Percentiles rank a stretch among this genome's conserved stretches.
Conservation (phyloP, 129 eudicot genomes). For the Sambucus nigra region DNA sequence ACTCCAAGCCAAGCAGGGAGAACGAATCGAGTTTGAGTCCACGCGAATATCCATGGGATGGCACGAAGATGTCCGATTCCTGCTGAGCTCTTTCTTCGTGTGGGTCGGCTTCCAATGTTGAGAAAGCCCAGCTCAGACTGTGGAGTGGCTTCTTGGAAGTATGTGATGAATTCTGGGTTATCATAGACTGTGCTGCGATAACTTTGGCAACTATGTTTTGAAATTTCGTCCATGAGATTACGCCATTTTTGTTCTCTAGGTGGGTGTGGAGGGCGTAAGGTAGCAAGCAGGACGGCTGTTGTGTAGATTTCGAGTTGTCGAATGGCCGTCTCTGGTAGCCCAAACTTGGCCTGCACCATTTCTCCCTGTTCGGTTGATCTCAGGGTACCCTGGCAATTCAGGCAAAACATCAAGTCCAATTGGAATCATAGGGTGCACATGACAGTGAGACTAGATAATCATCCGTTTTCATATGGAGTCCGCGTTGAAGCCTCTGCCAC, state of each 20-base stretch:
- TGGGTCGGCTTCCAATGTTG: slow-evolving; percentile 93
- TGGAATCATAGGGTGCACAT: slow-evolving; percentile 1
- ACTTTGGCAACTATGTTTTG: slow-evolving; percentile 51
- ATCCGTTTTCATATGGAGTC: neutral
- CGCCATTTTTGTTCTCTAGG: slow-evolving; percentile 94
- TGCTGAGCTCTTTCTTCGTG: slow-evolving; percentile 50
- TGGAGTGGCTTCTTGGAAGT: slow-evolving; percentile 96
- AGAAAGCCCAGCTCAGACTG: slow-evolving; percentile 85
- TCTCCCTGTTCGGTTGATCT: slow-evolving; percentile 96
- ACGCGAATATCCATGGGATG: slow-evolving; percentile 96
- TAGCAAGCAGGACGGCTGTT: slow-evolving; percentile 88
- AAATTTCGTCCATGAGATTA: slow-evolving; percentile 77
- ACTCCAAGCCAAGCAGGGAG: slow-evolving; percentile 98
- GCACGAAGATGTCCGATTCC: slow-evolving; percentile 87
- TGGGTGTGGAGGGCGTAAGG: slow-evolving; percentile 81
- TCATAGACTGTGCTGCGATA: slow-evolving; percentile 78
- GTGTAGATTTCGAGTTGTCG: slow-evolving; percentile 89
- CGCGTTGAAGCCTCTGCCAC: neutral
- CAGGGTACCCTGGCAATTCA: slow-evolving; percentile 67
- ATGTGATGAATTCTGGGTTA: slow-evolving; percentile 71
- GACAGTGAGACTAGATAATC: neutral
- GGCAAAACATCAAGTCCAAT: neutral
- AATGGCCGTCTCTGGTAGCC: slow-evolving; percentile 72
- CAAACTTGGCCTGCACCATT: slow-evolving; percentile 96
- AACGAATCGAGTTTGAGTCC: slow-evolving; percentile 90